These are phyloP conservation scores for Hyphodiscus hymeniophilus DNA, from an alignment of 495 filamentous ascomycete species.

Conservation along the genomic window DNA sequence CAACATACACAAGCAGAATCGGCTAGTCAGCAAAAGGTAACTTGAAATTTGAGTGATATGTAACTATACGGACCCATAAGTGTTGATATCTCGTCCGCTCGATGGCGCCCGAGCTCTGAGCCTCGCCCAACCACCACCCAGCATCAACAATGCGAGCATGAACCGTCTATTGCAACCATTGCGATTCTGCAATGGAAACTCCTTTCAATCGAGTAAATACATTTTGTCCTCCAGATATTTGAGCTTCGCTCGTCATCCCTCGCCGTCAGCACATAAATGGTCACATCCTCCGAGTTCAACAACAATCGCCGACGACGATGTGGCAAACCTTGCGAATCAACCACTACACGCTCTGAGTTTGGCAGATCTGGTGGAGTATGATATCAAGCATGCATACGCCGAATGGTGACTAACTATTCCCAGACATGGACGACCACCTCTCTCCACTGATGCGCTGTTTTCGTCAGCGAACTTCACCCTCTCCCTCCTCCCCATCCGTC, in stretches of 20 bases:
- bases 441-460: constrained; percentile 70
- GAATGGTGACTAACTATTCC: constrained; percentile 5
- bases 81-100: no score
- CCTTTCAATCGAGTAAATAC: not conserved
- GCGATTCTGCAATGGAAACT: constrained; percentile 2
- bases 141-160: constrained; percentile 23
- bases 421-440: constrained; percentile 84
- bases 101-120: no score
- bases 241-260: constrained; percentile 14
- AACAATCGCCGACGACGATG: constrained; percentile 52
- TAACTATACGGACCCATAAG: no score
- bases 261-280: constrained; percentile 27
- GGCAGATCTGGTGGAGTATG: constrained; percentile 79
- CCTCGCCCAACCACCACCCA: no score
- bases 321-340: constrained; percentile 67
- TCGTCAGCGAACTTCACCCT: constrained; percentile 92
- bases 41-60: no score
- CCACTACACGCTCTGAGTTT: constrained; percentile 76
- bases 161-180: constrained; percentile 9
- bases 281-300: constrained; percentile 30
- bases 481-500: constrained; percentile 82
- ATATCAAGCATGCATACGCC: not conserved
- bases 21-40: no score
- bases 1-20: no score
- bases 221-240: constrained; percentile 2